These are phyloP conservation scores for Salix koriyanagi DNA, from an alignment of 345 rosid genomes.

Conservation along the genomic window DNA sequence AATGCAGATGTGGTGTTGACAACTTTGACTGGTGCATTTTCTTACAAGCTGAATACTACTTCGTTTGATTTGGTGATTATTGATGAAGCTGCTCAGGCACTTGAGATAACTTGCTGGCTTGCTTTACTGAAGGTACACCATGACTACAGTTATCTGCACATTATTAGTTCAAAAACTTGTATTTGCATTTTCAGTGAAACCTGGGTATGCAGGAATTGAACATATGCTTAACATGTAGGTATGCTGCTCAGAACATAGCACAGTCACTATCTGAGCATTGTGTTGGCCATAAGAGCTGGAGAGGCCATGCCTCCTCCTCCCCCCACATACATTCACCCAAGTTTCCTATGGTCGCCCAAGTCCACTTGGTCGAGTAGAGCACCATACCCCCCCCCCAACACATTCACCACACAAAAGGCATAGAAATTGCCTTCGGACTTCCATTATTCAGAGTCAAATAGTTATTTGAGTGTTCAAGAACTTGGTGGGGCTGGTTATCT, in stretches of 20 bases:
- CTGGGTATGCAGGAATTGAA: neutral
- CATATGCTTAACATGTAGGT: neutral
- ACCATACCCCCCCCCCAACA: too few species aligned
- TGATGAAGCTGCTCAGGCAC: constrained; percentile 99
- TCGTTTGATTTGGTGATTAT: constrained; percentile 90
- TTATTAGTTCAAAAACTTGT: neutral
- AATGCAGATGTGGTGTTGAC: constrained; percentile 76
- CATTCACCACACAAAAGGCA: too few species aligned
- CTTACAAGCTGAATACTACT: constrained; percentile 62
- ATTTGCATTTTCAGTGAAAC: neutral
- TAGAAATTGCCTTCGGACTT: too few species aligned
- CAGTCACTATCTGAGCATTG: neutral
- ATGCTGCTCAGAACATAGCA: neutral
- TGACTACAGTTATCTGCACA: neutral
- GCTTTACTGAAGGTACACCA: constrained; percentile 69
- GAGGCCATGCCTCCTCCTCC: neutral
- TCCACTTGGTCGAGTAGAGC: too few species aligned
- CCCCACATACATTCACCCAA: neutral
- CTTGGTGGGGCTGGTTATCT: neutral
- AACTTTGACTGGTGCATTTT: constrained; percentile 81
- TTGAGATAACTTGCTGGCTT: constrained; percentile 96
- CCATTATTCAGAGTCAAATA: too few species aligned
- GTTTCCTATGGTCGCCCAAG: neutral
- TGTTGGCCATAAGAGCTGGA: neutral
- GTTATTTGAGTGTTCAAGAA: neutral